phyloP scores from a whole-genome alignment of 2,329 filamentous ascomycete species.

The Arthrobotrys iridis region DNA sequence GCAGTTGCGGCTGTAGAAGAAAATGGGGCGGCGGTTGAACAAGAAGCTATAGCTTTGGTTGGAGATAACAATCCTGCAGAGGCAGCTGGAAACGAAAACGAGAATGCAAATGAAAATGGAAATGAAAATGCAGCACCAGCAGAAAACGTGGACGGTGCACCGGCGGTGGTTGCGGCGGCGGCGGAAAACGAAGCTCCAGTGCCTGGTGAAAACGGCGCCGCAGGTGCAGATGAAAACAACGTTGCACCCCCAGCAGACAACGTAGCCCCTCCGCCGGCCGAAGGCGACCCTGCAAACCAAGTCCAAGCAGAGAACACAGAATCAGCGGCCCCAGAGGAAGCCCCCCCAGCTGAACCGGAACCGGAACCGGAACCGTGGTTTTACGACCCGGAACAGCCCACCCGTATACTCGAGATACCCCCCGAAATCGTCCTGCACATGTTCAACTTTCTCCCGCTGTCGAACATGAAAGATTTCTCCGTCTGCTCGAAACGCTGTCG shows the following conservation, averaged over 20 bases:
- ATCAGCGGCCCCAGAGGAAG: not conserved
- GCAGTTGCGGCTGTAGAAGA: not conserved
- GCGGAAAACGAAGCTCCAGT: not conserved
- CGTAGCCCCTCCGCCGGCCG: not conserved
- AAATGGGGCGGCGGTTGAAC: not conserved
- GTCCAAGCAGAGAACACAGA: not conserved
- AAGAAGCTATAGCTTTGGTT: too few species aligned
- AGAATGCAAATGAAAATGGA: too few species aligned
- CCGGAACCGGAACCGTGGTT: not conserved
- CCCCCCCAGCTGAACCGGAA: not conserved
- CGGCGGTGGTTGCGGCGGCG: not conserved
- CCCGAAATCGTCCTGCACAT: constrained; percentile 5
- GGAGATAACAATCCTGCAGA: not conserved
- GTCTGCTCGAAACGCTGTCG: constrained; percentile 2
- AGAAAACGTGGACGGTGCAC: not conserved
- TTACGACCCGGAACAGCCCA: not conserved
- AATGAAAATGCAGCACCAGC: not conserved
- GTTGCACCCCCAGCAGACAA: not conserved
- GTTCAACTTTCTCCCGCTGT: not conserved
- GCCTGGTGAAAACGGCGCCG: too few species aligned
- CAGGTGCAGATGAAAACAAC: not conserved
- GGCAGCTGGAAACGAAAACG: not conserved
- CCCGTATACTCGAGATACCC: not conserved
- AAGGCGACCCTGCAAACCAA: not conserved
- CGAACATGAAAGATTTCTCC: constrained; percentile 1